Base-by-base conservation (phyloP, 768 basidiomycete species). In the Rhodocollybia butyracea region DNA sequence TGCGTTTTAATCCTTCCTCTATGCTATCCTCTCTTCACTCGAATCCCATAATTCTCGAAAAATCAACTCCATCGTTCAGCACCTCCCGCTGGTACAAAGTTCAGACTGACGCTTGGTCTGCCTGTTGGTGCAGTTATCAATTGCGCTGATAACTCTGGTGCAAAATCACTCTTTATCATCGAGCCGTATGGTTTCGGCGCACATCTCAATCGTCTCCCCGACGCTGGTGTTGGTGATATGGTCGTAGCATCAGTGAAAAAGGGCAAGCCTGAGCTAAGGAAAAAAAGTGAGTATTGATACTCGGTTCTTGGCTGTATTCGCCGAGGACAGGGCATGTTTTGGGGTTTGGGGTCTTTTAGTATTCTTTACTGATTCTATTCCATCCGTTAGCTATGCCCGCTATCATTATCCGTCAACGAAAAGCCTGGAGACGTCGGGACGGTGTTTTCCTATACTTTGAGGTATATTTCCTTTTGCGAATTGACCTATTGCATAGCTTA, bases 361-460 rank as follows among this genome's bases (percentile, higher is more conserved):
- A 30, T n/a, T 52, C 13, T 45, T 17, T 54, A 65, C 29, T 17
- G 19, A 30, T 31, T 56, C 48, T 50, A 57, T 57, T 60, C 3
- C 61, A 24, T 19, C 8, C 19, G 21, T 45, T n/a, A 96, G 96
- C 96, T 53, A 94, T 98, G 93, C 97, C 95, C 66, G 88, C 89
- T 59, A 91, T 99, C 63, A 87, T 99, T 66, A 84, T 98, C 63
- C 94, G 97, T 61, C 97, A 98, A 75, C 90, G 97, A 68, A 99
- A 98, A 76, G 82, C 96, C 50, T 99, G 97, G 97, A 88, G 97
- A 67, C 84, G 97, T 77, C 84, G 85, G 76, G 97, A 99, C 68
- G 97, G 97, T 72, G 92, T 98, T 59, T 97, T 97, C 87, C 89
- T 98, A 70, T 97, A 98, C 83, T 97, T 96, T 61, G 94, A 96